Percentiles rank a stretch among this genome's conserved stretches.
These are phyloP conservation scores for Boletus reticuloceps DNA, from an alignment of 768 basidiomycete genomes.

Conservation along the genomic window DNA sequence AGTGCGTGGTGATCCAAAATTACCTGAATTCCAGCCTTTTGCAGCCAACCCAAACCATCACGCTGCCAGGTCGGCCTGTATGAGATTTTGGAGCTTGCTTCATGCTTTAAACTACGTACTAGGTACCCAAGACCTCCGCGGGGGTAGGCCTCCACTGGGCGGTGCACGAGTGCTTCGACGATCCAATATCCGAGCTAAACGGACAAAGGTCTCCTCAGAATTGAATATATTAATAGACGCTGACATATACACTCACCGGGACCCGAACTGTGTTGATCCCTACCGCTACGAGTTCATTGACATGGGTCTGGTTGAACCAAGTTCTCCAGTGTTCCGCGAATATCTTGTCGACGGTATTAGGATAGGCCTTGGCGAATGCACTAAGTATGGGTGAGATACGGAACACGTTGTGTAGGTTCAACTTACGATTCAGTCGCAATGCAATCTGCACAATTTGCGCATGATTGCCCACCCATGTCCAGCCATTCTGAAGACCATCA, in stretches of 20 bases:
- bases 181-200: conserved; percentile 80
- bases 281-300: conserved; percentile 46
- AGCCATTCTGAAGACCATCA: conserved; percentile 52
- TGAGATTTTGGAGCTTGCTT: not conserved
- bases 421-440: conserved; percentile 65
- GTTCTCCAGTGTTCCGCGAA: conserved; percentile 68
- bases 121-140: conserved; percentile 66
- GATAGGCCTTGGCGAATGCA: conserved; percentile 58
- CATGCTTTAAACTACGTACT: conserved; percentile 36
- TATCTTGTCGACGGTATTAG: conserved; percentile 51
- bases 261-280: conserved; percentile 78
- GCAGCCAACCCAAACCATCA: conserved; percentile 59
- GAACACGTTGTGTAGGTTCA: not conserved
- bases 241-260: conserved; percentile 47
- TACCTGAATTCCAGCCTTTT: conserved; percentile 58
- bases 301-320: conserved; percentile 70
- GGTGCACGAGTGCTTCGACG: conserved; percentile 67
- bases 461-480: conserved; percentile 68
- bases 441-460: conserved; percentile 58
- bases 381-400: conserved; percentile 32
- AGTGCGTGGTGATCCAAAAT: conserved; percentile 72
- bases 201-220: not conserved
- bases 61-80: conserved; percentile 38
- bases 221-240: not conserved
- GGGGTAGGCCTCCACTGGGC: conserved; percentile 59